A percentile compares a stretch with the other conserved stretches of the same genome.
Evolutionary conservation across 345 rosid genomes (phyloP).

Genomic region (Turritis glabra): DNA sequence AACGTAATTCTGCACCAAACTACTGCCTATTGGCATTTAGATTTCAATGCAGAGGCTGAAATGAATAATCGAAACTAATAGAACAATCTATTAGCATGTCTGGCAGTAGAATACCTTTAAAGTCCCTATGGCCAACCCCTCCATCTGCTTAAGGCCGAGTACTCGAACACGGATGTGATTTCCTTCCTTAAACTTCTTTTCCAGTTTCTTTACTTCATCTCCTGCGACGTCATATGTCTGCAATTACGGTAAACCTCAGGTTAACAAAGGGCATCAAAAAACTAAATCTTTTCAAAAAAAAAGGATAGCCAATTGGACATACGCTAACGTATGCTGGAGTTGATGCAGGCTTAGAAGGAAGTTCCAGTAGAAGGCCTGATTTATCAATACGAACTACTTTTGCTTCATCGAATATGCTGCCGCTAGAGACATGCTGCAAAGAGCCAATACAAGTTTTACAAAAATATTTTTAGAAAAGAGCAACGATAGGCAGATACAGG

Average conservation of each 20-base stretch:
- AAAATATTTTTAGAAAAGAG: neutral
- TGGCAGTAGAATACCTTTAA: constrained; percentile 61
- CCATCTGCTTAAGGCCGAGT: constrained; percentile 81
- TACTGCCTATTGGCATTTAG: constrained; percentile 3
- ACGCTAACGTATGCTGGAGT: constrained; percentile 82
- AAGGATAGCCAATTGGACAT: constrained; percentile 41
- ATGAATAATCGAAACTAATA: neutral
- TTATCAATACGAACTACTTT: constrained; percentile 87
- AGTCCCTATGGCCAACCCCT: constrained; percentile 89
- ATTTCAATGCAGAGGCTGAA: constrained; percentile 3
- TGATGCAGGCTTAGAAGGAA: constrained; percentile 65
- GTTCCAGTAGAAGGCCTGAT: constrained; percentile 82
- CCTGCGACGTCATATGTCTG: constrained; percentile 87
- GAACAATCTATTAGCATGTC: constrained; percentile 13
- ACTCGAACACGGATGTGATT: constrained; percentile 79
- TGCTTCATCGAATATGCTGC: constrained; percentile 79
- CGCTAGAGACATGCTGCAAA: constrained; percentile 68
- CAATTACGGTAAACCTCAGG: constrained; percentile 11
- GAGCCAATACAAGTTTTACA: constrained; percentile 28
- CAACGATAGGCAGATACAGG: neutral
- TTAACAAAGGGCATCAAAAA: constrained; percentile 24
- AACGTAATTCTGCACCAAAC: constrained; percentile 12
- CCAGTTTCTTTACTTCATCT: constrained; percentile 72
- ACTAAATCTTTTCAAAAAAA: neutral
- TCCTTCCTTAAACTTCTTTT: constrained; percentile 82